Evolutionary conservation across 768 basidiomycete genomes (phyloP).

Genomic region (Leccinellum albellum): DNA sequence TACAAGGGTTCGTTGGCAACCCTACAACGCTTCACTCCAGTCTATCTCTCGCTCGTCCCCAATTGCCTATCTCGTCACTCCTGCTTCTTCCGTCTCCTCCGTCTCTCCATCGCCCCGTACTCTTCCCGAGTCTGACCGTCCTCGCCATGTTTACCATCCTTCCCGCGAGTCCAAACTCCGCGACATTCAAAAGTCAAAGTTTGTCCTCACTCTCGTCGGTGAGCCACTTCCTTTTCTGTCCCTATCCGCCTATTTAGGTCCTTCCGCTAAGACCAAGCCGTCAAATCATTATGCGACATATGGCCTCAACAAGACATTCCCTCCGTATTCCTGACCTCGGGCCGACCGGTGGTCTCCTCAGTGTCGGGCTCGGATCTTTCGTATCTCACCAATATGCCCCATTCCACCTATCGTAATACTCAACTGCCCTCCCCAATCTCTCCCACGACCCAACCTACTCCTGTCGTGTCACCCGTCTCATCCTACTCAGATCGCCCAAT

Average conservation of each 20-base stretch:
- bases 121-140: conserved; percentile 35
- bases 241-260: conserved; percentile 7
- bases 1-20: conserved; percentile 76
- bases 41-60: conserved; percentile 35
- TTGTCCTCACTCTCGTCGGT: conserved; percentile 70
- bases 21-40: conserved; percentile 52
- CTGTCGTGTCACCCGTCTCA: conserved; percentile 28
- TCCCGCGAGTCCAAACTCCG: conserved; percentile 36
- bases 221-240: conserved; percentile 30
- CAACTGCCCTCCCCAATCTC: conserved; percentile 55
- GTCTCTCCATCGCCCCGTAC: conserved; percentile 39
- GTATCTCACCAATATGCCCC: not conserved
- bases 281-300: conserved; percentile 72
- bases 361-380: conserved; percentile 10
- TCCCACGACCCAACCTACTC: conserved; percentile 40
- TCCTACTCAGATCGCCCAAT: conserved; percentile 23
- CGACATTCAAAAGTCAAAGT: conserved; percentile 57
- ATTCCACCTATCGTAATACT: conserved; percentile 26
- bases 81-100: conserved; percentile 50
- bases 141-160: conserved; percentile 31
- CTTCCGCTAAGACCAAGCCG: conserved; percentile 61
- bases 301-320: conserved; percentile 80
- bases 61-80: conserved; percentile 52
- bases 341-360: conserved; percentile 24
- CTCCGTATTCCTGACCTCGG: conserved; percentile 44